Percentiles rank a stretch among this genome's conserved stretches.
Conservation (phyloP, 2,329 filamentous ascomycete genomes). For the Lecanicillium sp. region DNA sequence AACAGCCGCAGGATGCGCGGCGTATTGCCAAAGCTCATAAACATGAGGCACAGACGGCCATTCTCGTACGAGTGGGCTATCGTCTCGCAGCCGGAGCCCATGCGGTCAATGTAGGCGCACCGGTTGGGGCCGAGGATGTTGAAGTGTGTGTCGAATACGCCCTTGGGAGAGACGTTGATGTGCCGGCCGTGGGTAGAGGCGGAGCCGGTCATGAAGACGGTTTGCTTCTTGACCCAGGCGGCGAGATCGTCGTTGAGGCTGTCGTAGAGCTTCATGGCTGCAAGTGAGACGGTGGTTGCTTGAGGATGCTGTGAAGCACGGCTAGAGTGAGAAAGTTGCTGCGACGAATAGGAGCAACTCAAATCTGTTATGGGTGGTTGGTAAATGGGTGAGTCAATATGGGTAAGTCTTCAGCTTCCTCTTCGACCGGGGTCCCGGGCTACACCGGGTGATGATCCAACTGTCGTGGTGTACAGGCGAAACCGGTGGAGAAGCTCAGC, state of each 20-base stretch:
- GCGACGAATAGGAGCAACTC: no score
- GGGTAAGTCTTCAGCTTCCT: no score
- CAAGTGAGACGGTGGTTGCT: slow-evolving; percentile 2
- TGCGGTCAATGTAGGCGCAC: slow-evolving; percentile 66
- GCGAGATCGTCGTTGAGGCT: slow-evolving; percentile 46
- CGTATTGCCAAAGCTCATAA: slow-evolving; percentile 53
- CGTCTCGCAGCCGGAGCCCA: slow-evolving; percentile 68
- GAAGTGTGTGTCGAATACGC: slow-evolving; percentile 54
- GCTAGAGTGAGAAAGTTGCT: no score
- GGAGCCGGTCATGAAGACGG: slow-evolving; percentile 70
- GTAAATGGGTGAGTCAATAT: no score
- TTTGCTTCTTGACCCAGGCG: slow-evolving; percentile 57
- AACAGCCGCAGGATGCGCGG: slow-evolving; percentile 59
- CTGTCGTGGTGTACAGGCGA: no score
- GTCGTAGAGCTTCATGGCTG: slow-evolving; percentile 50
- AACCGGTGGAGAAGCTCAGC: no score
- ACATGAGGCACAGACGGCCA: slow-evolving; percentile 65
- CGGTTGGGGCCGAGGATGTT: slow-evolving; percentile 48
- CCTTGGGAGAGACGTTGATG: slow-evolving; percentile 72
- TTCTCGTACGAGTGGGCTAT: slow-evolving; percentile 72
- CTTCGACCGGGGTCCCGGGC: no score
- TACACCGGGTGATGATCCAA: no score
- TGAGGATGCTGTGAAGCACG: no score
- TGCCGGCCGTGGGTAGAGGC: slow-evolving; percentile 60
- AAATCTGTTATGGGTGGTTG: no score